phyloP scores from a whole-genome alignment of 2,329 filamentous ascomycete species.

The Verticillium tricorpus region DNA sequence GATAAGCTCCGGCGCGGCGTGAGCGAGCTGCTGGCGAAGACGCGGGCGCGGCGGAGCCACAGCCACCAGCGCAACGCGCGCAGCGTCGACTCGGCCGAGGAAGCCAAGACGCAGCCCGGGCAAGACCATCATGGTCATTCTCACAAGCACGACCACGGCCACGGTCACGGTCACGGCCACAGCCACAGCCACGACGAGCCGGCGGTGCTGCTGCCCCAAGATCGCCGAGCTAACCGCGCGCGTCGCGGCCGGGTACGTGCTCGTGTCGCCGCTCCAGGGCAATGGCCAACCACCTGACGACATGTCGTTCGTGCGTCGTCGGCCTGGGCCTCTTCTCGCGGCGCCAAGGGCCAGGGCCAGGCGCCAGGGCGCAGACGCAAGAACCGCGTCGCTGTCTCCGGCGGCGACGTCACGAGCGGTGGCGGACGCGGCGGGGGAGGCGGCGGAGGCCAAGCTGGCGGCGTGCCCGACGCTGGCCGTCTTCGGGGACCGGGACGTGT shows the following conservation, averaged over 20 bases:
- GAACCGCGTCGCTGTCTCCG: slow-evolving; percentile 2
- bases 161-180: neutral
- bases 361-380: neutral
- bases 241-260: slow-evolving; percentile 49
- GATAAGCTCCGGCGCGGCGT: slow-evolving; percentile 43
- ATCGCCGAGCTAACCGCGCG: slow-evolving; percentile 28
- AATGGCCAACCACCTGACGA: slow-evolving; percentile 55
- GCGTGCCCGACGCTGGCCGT: slow-evolving; percentile 61
- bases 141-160: neutral
- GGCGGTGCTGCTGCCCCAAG: slow-evolving; percentile 21
- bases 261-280: slow-evolving; percentile 65
- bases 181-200: slow-evolving; percentile 5
- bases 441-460: slow-evolving; percentile 51
- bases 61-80: slow-evolving; percentile 1
- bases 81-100: neutral
- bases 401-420: slow-evolving; percentile 8
- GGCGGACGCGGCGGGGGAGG: slow-evolving; percentile 15
- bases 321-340: slow-evolving; percentile 12
- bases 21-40: slow-evolving; percentile 40
- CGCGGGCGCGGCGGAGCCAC: slow-evolving; percentile 21
- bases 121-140: neutral
- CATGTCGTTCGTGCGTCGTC: slow-evolving; percentile 48
- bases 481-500: slow-evolving; percentile 71
- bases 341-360: slow-evolving; percentile 13
- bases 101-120: neutral